A percentile compares a stretch with the other conserved stretches of the same genome.
Evolutionary conservation across 495 filamentous ascomycete species (phyloP).

Genomic region (Neurospora terricola): DNA sequence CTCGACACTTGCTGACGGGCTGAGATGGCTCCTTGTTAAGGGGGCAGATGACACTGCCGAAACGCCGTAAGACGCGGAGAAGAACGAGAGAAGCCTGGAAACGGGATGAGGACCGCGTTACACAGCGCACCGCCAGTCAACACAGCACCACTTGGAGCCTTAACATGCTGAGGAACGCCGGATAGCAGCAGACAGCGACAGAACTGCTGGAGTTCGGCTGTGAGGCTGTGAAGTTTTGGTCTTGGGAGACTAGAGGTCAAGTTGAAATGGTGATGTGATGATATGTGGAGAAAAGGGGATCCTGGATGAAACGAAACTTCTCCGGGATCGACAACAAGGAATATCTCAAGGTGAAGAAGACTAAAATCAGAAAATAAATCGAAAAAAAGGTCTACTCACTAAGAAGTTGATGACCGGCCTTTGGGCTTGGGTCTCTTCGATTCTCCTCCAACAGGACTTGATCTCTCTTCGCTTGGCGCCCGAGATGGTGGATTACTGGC

Average conservation of each 20-base stretch:
- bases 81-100: neutral
- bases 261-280: neutral
- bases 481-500: neutral
- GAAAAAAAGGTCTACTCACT: constrained; percentile 8
- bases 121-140: neutral
- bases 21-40: neutral
- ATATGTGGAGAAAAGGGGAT: neutral
- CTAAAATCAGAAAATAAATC: neutral
- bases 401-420: constrained; percentile 7
- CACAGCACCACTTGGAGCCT: neutral
- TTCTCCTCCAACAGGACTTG: neutral
- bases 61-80: neutral
- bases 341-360: neutral
- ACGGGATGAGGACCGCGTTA: neutral
- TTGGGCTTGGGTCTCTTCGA: constrained; percentile 6
- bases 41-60: neutral
- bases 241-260: neutral
- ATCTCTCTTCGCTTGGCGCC: neutral
- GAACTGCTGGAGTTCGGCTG: neutral
- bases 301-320: neutral
- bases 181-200: neutral
- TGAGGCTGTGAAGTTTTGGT: neutral
- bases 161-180: neutral
- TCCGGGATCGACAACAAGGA: neutral
- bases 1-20: neutral